phyloP scores from a whole-genome alignment of 768 basidiomycete genomes.

The Collybia mongolica region DNA sequence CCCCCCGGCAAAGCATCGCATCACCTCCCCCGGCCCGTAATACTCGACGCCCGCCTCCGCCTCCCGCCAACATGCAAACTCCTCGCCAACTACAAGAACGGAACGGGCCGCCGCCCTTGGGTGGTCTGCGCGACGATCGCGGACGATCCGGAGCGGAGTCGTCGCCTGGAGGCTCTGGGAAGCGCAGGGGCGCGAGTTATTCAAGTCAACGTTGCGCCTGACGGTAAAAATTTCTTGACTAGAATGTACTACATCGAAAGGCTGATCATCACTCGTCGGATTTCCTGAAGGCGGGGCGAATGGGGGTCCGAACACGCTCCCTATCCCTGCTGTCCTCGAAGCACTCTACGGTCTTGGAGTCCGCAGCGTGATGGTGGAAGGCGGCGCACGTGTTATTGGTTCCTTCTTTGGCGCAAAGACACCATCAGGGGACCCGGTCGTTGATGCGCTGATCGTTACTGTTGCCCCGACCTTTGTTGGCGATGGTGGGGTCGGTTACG shows the following conservation, averaged over 20 bases:
- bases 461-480: constrained; percentile 87
- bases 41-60: constrained; percentile 78
- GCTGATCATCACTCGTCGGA: no score
- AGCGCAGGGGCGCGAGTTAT: constrained; percentile 68
- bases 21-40: constrained; percentile 74
- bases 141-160: constrained; percentile 24
- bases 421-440: constrained; percentile 26
- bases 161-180: constrained; percentile 46
- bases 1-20: constrained; percentile 30
- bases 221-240: no score
- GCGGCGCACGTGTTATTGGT: constrained; percentile 80
- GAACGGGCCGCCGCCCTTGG: constrained; percentile 70
- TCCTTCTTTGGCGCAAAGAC: constrained; percentile 50
- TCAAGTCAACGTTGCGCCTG: constrained; percentile 32
- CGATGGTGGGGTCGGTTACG: constrained; percentile 61
- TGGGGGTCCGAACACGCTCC: constrained; percentile 21
- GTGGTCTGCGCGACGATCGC: constrained; percentile 47
- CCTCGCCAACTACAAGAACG: constrained; percentile 57
- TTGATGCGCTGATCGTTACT: constrained; percentile 82
- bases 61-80: constrained; percentile 69
- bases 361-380: constrained; percentile 90
- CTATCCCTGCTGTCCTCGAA: constrained; percentile 48
- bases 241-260: no score
- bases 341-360: constrained; percentile 58
- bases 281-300: neutral